phyloP scores from a whole-genome alignment of 345 rosid genomes.

The Syzygium aqueum region DNA sequence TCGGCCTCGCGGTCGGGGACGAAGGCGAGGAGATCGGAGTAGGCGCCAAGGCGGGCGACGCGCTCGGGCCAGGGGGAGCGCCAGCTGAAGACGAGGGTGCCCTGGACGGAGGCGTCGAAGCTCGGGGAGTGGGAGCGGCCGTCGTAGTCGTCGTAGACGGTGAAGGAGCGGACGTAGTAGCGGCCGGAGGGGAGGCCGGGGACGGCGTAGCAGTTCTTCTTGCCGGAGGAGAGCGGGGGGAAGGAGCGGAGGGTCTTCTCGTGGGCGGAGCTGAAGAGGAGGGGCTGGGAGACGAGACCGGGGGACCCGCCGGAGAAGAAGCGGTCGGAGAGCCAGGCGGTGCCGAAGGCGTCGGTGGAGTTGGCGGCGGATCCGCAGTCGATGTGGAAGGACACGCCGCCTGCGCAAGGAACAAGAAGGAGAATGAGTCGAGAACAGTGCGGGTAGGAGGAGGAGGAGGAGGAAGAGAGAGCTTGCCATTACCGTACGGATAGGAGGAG shows the following conservation, averaged over 20 bases:
- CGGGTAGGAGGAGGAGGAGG: neutral
- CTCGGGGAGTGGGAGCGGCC: constrained; percentile 76
- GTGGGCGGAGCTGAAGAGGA: constrained; percentile 48
- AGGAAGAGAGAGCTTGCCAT: neutral
- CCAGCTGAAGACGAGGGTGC: constrained; percentile 86
- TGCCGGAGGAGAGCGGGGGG: constrained; percentile 88
- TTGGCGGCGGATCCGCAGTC: constrained; percentile 69
- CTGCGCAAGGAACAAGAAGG: neutral
- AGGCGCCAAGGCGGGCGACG: constrained; percentile 66
- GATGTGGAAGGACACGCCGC: constrained; percentile 43
- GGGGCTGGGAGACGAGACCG: constrained; percentile 81
- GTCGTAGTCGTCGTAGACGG: constrained; percentile 91
- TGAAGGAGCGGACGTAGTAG: constrained; percentile 81
- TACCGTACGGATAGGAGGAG: neutral
- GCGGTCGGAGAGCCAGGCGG: constrained; percentile 74
- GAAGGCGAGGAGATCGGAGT: constrained; percentile 83
- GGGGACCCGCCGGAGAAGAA: constrained; percentile 72
- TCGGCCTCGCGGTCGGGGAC: constrained; percentile 70
- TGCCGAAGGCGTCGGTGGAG: constrained; percentile 54
- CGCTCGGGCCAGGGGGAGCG: constrained; percentile 76
- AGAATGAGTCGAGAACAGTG: neutral
- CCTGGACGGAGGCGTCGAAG: constrained; percentile 86
- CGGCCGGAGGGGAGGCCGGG: constrained; percentile 67
- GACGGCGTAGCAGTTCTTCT: constrained; percentile 85
- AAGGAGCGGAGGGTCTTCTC: constrained; percentile 81